Percentiles rank a stretch among this genome's conserved stretches.
These are phyloP conservation scores for Pichia sporocuriosa DNA, from an alignment of 805 yeast species.

Conservation along the genomic window DNA sequence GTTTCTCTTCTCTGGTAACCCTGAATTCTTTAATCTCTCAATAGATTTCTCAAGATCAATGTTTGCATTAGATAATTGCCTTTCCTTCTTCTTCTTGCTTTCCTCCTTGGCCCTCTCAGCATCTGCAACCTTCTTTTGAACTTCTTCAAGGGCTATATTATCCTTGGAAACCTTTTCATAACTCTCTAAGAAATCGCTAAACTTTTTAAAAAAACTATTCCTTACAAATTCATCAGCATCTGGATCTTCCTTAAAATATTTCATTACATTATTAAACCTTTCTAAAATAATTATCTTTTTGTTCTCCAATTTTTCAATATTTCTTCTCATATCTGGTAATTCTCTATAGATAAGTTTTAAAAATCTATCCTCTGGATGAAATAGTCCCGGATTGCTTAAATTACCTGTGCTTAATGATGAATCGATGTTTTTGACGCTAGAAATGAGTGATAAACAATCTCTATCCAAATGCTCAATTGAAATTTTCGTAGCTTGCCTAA, in stretches of 20 bases:
- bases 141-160: slow-evolving; percentile 76
- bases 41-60: slow-evolving; percentile 77
- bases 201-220: slow-evolving; percentile 67
- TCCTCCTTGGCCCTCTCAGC: slow-evolving; percentile 30
- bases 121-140: slow-evolving; percentile 50
- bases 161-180: slow-evolving; percentile 76
- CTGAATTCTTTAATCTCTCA: slow-evolving; percentile 82
- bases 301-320: slow-evolving; percentile 55
- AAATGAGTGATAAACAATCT: slow-evolving; percentile 62
- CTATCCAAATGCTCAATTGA: slow-evolving; percentile 74
- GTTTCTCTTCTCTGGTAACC: slow-evolving; percentile 39
- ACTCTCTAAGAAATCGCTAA: slow-evolving; percentile 71
- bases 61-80: slow-evolving; percentile 23
- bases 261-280: slow-evolving; percentile 68
- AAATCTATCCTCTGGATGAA: slow-evolving; percentile 82
- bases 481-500: slow-evolving; percentile 57
- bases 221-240: slow-evolving; percentile 54
- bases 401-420: slow-evolving; percentile 76
- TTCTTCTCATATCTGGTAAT: slow-evolving; percentile 68
- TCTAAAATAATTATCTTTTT: slow-evolving; percentile 56
- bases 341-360: slow-evolving; percentile 54
- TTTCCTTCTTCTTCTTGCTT: slow-evolving; percentile 37
- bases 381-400: slow-evolving; percentile 64
- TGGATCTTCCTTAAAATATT: slow-evolving; percentile 85
- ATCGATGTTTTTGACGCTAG: slow-evolving; percentile 60